Percentiles rank a stretch among this genome's conserved stretches.
Conservation (phyloP, 176 grass and related monocot genomes). For the Ensete ventricosum region DNA sequence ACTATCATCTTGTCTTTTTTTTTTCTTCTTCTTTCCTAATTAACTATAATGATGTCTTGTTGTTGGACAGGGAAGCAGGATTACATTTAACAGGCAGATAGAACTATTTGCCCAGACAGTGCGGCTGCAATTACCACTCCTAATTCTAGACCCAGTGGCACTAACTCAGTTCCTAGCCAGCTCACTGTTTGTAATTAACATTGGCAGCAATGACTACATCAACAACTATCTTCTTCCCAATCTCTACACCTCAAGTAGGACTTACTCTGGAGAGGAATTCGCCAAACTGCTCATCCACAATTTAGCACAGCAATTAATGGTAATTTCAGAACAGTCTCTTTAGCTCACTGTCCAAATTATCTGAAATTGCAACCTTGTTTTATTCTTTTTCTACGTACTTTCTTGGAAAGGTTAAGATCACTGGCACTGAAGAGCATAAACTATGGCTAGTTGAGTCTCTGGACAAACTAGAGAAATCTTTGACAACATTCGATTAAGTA, state of each 20-base stretch:
- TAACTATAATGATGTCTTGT: not conserved
- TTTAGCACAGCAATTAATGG: constrained; percentile 21
- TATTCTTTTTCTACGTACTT: too few relatives aligned
- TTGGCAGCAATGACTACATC: constrained; percentile 30
- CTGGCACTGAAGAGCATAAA: too few relatives aligned
- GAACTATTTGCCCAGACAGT: constrained; percentile 25
- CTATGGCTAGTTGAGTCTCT: too few relatives aligned
- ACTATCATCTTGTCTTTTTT: too few relatives aligned
- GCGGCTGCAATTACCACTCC: constrained; percentile 15
- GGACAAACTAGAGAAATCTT: too few relatives aligned
- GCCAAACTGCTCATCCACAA: constrained; percentile 18
- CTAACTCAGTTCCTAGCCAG: constrained; percentile 7
- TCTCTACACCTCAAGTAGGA: constrained; percentile 9
- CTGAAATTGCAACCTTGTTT: not conserved
- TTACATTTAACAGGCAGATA: constrained; percentile 28
- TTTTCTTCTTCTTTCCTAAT: too few relatives aligned
- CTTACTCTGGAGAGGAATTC: constrained; percentile 13
- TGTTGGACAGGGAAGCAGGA: constrained; percentile 25
- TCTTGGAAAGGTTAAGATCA: too few relatives aligned
- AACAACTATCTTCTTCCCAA: constrained; percentile 26
- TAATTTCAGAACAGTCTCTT: not conserved
- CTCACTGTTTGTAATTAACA: constrained; percentile 17
- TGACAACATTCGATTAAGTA: too few relatives aligned
- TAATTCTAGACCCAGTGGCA: constrained; percentile 24
- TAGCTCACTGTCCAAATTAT: not conserved